Evolutionary conservation across 805 yeast species (phyloP).

Genomic region (Candida succiphila): DNA sequence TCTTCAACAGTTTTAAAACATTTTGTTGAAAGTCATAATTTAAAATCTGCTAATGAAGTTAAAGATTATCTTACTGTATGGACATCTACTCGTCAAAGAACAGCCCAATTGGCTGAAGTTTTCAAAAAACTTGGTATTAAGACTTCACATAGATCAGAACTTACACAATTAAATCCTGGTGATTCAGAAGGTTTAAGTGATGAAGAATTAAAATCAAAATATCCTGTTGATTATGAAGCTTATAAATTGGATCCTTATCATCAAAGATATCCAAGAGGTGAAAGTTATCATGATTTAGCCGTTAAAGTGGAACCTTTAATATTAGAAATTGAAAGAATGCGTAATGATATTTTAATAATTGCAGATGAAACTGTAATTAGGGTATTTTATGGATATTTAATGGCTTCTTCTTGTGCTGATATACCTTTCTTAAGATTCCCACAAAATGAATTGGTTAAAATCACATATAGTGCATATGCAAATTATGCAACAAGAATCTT

Average conservation of each 20-base stretch:
- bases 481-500: constrained; percentile 51
- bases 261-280: constrained; percentile 85
- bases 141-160: constrained; percentile 68
- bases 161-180: constrained; percentile 87
- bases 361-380: constrained; percentile 89
- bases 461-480: constrained; percentile 77
- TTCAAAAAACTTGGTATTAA: constrained; percentile 55
- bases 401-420: constrained; percentile 84
- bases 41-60: constrained; percentile 11
- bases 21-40: constrained; percentile 19
- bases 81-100: constrained; percentile 86
- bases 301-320: constrained; percentile 88
- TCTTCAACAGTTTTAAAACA: constrained; percentile 41
- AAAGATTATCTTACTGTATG: constrained; percentile 58
- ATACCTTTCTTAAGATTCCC: constrained; percentile 76
- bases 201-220: constrained; percentile 46
- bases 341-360: constrained; percentile 78
- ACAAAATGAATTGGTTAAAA: constrained; percentile 75
- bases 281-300: constrained; percentile 93
- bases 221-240: constrained; percentile 61
- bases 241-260: constrained; percentile 80
- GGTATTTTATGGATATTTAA: constrained; percentile 86
- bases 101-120: constrained; percentile 66
- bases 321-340: constrained; percentile 87
- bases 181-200: constrained; percentile 61